A percentile compares a stretch with the other conserved stretches of the same genome.
Evolutionary conservation across 495 filamentous ascomycete genomes (phyloP).

Genomic region (Hypoxylon crocopeplum): DNA sequence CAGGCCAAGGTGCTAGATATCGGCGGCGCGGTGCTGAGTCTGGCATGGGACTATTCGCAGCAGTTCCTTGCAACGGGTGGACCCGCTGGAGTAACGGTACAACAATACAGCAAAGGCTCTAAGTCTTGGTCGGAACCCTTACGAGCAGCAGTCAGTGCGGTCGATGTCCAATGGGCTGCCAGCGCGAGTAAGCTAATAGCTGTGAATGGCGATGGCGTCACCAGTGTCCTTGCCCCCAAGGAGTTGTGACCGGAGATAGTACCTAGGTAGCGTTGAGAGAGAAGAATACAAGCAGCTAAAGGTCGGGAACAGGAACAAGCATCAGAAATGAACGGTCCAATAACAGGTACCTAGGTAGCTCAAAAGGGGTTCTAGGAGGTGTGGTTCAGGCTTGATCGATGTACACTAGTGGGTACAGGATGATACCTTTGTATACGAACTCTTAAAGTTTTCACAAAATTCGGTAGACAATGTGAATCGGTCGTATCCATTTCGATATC

Average conservation of each 20-base stretch:
- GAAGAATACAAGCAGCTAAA: neutral
- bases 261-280: neutral
- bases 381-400: neutral
- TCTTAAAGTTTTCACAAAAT: too few species aligned
- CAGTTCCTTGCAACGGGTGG: slow-evolving; percentile 89
- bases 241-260: slow-evolving; percentile 32
- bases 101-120: slow-evolving; percentile 80
- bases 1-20: slow-evolving; percentile 82
- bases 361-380: too few species aligned
- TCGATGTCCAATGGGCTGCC: slow-evolving; percentile 77
- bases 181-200: slow-evolving; percentile 76
- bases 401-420: neutral
- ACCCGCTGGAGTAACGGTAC: slow-evolving; percentile 80
- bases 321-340: neutral
- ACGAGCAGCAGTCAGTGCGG: slow-evolving; percentile 72
- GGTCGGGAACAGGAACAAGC: neutral
- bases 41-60: slow-evolving; percentile 93
- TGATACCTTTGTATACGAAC: neutral
- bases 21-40: slow-evolving; percentile 71
- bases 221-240: slow-evolving; percentile 66
- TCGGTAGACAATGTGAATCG: too few species aligned
- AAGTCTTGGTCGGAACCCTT: slow-evolving; percentile 92
- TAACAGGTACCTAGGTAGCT: neutral
- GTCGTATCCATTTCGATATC: too few species aligned
- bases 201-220: slow-evolving; percentile 73